Conservation (phyloP, 139 green algal genomes). For the Picochlorum sp. region DNA sequence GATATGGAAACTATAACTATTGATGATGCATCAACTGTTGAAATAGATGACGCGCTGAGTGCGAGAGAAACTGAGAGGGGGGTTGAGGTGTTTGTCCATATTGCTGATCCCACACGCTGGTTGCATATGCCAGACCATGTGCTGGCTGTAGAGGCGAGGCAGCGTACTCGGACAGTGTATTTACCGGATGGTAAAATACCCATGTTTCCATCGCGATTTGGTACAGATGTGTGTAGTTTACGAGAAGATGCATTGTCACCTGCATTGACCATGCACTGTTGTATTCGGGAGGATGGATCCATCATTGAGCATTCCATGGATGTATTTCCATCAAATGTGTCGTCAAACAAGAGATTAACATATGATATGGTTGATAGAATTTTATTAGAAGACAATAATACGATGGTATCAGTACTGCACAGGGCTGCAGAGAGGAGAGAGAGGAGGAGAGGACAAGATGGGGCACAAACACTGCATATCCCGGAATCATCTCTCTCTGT, state of each 20-base stretch:
- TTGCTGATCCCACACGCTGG: constrained; percentile 76
- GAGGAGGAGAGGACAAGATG: constrained; percentile 32
- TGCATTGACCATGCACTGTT: constrained; percentile 51
- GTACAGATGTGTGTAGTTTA: constrained; percentile 72
- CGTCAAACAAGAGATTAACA: constrained; percentile 48
- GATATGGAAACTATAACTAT: constrained; percentile 58
- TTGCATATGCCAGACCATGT: constrained; percentile 5
- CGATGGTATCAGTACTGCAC: neutral
- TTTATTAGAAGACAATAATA: constrained; percentile 15
- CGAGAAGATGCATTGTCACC: constrained; percentile 9
- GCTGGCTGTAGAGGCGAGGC: constrained; percentile 52
- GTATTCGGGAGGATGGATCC: constrained; percentile 46
- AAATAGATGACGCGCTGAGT: constrained; percentile 77
- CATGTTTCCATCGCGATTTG: constrained; percentile 76
- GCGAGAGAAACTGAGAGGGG: constrained; percentile 40
- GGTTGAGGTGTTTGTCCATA: constrained; percentile 76
- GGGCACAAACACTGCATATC: constrained; percentile 50
- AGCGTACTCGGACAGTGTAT: constrained; percentile 64
- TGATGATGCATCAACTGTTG: constrained; percentile 69
- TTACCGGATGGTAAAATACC: constrained; percentile 60
- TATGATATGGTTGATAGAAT: constrained; percentile 69
- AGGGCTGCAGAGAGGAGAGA: constrained; percentile 30
- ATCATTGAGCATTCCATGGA: constrained; percentile 24
- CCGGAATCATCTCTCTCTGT: constrained; percentile 51
- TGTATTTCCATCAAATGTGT: constrained; percentile 41